phyloP scores from a whole-genome alignment of 345 rosid species.

The Geranium brycei region DNA sequence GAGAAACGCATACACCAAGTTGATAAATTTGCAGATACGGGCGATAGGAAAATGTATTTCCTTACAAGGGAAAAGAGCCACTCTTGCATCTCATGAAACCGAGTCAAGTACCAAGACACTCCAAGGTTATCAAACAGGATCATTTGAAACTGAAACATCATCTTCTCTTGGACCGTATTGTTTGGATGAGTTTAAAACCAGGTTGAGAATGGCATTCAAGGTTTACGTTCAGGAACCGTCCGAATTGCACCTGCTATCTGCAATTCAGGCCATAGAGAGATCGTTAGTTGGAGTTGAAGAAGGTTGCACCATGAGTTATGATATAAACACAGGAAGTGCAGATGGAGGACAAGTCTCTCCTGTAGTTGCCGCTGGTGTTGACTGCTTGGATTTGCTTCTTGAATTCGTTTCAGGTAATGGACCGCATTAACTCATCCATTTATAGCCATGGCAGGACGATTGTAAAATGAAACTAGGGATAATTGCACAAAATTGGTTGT shows the following conservation, averaged over 20 bases:
- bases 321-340: constrained; percentile 39
- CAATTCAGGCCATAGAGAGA: constrained; percentile 64
- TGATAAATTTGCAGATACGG: constrained; percentile 56
- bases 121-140: constrained; percentile 16
- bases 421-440: background rate
- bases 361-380: constrained; percentile 66
- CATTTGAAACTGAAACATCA: constrained; percentile 11
- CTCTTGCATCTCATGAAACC: constrained; percentile 59
- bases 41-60: constrained; percentile 76
- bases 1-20: constrained; percentile 32
- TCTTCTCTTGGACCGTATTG: constrained; percentile 26
- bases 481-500: no score
- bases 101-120: constrained; percentile 44
- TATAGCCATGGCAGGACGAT: background rate
- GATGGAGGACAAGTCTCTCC: constrained; percentile 59
- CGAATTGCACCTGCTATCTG: constrained; percentile 52
- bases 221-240: constrained; percentile 43
- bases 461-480: background rate
- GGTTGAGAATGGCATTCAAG: constrained; percentile 61
- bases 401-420: constrained; percentile 66
- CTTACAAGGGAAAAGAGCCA: constrained; percentile 65
- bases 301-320: constrained; percentile 29
- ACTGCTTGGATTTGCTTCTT: constrained; percentile 79
- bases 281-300: constrained; percentile 63
- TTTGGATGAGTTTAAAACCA: constrained; percentile 51